Conservation (phyloP, 1,139 yeast species). For the Hansenula lynferdii region DNA sequence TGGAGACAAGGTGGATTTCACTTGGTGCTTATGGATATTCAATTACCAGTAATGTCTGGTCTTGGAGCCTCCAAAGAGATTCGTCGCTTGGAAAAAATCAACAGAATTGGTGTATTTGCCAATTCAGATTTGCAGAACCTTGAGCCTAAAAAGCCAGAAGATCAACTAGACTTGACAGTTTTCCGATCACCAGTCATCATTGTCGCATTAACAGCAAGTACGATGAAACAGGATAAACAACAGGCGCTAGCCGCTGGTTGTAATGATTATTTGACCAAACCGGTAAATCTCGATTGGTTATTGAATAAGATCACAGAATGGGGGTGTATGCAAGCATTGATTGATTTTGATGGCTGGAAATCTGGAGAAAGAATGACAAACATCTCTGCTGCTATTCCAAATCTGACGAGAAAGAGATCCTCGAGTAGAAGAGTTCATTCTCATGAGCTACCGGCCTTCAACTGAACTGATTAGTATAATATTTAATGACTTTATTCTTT, state of each 20-base stretch:
- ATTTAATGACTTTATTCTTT: too few relatives aligned
- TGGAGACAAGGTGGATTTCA: constrained; percentile 94
- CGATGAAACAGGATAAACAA: constrained; percentile 80
- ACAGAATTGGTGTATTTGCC: constrained; percentile 78
- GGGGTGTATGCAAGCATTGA: constrained; percentile 97
- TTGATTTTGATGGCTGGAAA: constrained; percentile 95
- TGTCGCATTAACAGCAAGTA: constrained; percentile 92
- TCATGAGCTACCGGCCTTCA: background rate
- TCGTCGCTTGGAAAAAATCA: constrained; percentile 72
- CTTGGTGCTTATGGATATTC: constrained; percentile 90
- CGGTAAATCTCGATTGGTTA: constrained; percentile 91
- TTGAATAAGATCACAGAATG: constrained; percentile 94
- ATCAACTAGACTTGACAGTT: constrained; percentile 47
- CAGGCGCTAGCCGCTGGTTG: constrained; percentile 96
- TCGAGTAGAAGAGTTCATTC: constrained; percentile 7
- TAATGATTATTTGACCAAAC: constrained; percentile 94
- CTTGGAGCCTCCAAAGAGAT: constrained; percentile 90
- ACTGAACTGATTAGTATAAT: background rate
- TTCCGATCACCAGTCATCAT: constrained; percentile 92
- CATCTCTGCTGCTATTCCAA: constrained; percentile 17
- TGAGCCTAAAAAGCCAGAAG: constrained; percentile 14
- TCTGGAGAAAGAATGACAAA: constrained; percentile 31
- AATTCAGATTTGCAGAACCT: constrained; percentile 25
- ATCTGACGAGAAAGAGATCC: constrained; percentile 11
- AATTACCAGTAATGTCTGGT: constrained; percentile 90